These are phyloP conservation scores for Actinidia polygama DNA, from an alignment of 179 eudicot genomes.

Conservation along the genomic window DNA sequence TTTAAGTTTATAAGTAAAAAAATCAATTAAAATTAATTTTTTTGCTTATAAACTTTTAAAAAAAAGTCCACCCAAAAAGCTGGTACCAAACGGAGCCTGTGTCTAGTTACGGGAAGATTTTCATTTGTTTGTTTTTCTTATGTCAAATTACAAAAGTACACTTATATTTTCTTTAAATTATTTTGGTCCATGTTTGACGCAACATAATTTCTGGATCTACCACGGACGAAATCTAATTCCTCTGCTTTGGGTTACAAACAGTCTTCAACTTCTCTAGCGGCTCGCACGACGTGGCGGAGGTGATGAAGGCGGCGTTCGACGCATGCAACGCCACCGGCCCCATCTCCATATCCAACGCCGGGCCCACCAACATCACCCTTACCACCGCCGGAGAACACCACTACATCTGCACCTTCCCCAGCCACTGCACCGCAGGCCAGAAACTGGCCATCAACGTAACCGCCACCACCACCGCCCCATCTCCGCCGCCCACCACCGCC, in stretches of 20 bases:
- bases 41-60: too few species aligned
- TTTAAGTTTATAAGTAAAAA: too few species aligned
- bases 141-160: too few species aligned
- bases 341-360: conserved; percentile 23
- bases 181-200: too few species aligned
- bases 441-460: conserved; percentile 44
- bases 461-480: conserved; percentile 23
- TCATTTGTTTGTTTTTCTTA: too few species aligned
- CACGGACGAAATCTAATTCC: neutral
- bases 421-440: conserved; percentile 51
- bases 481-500: conserved; percentile 22
- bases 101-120: too few species aligned
- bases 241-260: conserved; percentile 9
- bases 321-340: conserved; percentile 39
- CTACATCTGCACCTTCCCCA: conserved; percentile 52
- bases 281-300: conserved; percentile 57
- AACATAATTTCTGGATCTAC: too few species aligned
- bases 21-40: too few species aligned
- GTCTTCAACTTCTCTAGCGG: conserved; percentile 38
- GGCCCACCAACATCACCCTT: conserved; percentile 54
- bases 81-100: too few species aligned
- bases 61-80: too few species aligned
- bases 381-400: conserved; percentile 41
- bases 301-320: conserved; percentile 41
- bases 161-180: too few species aligned